Conservation (phyloP, 805 yeast species). For the Saturnispora hagleri region DNA sequence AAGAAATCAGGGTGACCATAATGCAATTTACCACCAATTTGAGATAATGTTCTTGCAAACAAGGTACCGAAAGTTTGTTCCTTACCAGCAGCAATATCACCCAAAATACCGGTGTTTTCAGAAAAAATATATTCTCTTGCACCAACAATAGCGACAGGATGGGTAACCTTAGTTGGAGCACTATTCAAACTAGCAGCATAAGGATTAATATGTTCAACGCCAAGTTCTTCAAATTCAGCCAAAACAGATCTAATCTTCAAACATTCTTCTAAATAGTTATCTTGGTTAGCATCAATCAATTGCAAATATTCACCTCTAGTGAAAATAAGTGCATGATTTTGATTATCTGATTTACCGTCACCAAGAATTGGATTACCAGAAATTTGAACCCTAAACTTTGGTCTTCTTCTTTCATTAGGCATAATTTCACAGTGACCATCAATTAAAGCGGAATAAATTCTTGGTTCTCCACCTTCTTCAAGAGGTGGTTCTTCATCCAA, state of each 20-base stretch:
- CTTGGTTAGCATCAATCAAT: conserved; percentile 81
- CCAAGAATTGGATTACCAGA: conserved; percentile 83
- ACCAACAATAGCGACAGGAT: conserved; percentile 80
- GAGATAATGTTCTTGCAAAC: conserved; percentile 75
- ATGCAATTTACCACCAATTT: conserved; percentile 78
- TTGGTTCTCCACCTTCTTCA: conserved; percentile 59
- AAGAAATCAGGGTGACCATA: conserved; percentile 87
- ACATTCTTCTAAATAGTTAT: conserved; percentile 79
- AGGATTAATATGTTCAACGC: conserved; percentile 70
- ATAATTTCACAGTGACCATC: conserved; percentile 73
- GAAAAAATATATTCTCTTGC: conserved; percentile 84
- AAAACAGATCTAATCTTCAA: conserved; percentile 71
- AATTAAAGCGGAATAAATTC: conserved; percentile 66
- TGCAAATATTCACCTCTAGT: conserved; percentile 81
- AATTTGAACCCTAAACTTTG: conserved; percentile 64
- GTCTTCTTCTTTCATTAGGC: conserved; percentile 67
- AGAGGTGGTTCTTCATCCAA: conserved; percentile 86
- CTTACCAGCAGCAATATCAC: conserved; percentile 87
- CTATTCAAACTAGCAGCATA: conserved; percentile 63
- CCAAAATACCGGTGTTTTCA: conserved; percentile 75
- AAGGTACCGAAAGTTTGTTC: conserved; percentile 85
- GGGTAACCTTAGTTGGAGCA: conserved; percentile 40
- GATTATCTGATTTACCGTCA: conserved; percentile 85
- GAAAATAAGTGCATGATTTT: conserved; percentile 71
- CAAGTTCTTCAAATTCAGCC: conserved; percentile 75